phyloP scores from a whole-genome alignment of 805 yeast genomes.

The Maudiozyma serrabonitensis region DNA sequence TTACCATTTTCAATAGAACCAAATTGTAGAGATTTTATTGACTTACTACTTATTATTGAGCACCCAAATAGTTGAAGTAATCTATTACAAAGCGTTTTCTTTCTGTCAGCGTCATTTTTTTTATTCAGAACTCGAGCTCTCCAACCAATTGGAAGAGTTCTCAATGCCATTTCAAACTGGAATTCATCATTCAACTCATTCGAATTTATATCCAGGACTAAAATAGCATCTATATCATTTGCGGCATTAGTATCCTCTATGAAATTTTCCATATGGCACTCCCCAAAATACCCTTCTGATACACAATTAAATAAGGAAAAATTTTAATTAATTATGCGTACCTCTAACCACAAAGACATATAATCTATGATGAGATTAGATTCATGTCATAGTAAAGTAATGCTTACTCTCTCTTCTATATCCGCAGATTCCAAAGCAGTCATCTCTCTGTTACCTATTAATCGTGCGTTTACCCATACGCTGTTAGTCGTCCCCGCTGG shows the following conservation, averaged over 20 bases:
- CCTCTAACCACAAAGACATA: no score
- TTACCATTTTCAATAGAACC: constrained; percentile 42
- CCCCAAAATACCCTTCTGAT: no score
- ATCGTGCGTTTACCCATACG: no score
- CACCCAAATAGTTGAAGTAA: constrained; percentile 39
- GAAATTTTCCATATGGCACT: background rate
- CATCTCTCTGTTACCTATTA: no score
- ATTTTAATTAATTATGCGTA: no score
- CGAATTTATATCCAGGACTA: constrained; percentile 6
- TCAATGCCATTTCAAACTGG: constrained; percentile 40
- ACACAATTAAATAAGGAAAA: no score
- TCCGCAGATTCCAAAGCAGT: no score
- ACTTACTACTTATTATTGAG: constrained; percentile 15
- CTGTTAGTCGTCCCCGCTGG: no score
- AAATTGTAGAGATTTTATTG: constrained; percentile 19
- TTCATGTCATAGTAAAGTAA: no score
- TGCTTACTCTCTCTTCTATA: no score
- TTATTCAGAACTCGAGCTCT: constrained; percentile 36
- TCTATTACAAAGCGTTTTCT: constrained; percentile 35
- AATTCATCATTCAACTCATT: constrained; percentile 19
- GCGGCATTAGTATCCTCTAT: background rate
- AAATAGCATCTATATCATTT: background rate
- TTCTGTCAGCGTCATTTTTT: constrained; percentile 29
- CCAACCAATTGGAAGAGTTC: constrained; percentile 35
- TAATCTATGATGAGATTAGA: no score